These are phyloP conservation scores for Solanum boliviense DNA, from an alignment of 257 asterid species.

Conservation along the genomic window DNA sequence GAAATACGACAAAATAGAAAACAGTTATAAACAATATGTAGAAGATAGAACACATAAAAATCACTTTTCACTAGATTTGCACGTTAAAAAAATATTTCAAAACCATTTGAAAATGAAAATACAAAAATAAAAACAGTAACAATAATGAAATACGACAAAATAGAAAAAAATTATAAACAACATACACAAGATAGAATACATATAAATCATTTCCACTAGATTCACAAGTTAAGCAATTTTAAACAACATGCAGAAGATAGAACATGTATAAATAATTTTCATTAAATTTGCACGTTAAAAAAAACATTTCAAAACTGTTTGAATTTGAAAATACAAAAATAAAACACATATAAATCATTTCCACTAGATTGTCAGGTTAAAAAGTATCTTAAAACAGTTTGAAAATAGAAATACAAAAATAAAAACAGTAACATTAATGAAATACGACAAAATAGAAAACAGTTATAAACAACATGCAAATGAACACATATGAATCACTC, in stretches of 20 bases:
- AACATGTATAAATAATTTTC: background rate
- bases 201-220: too few relatives aligned
- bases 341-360: background rate
- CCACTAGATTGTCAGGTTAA: background rate
- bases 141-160: background rate
- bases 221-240: too few relatives aligned
- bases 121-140: too few relatives aligned
- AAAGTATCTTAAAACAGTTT: too few relatives aligned
- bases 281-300: fast-evolving
- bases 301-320: background rate
- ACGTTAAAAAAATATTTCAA: too few relatives aligned
- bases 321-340: fast-evolving
- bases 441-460: too few relatives aligned
- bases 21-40: too few relatives aligned
- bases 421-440: background rate
- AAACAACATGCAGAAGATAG: too few relatives aligned
- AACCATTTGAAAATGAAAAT: background rate
- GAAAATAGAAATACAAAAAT: background rate
- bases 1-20: background rate
- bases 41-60: too few relatives aligned
- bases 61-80: too few relatives aligned
- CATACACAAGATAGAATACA: too few relatives aligned
- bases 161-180: background rate
- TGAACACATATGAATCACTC: background rate
- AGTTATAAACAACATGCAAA: background rate